Conservation (phyloP, 345 rosid species). For the Acer negundo region DNA sequence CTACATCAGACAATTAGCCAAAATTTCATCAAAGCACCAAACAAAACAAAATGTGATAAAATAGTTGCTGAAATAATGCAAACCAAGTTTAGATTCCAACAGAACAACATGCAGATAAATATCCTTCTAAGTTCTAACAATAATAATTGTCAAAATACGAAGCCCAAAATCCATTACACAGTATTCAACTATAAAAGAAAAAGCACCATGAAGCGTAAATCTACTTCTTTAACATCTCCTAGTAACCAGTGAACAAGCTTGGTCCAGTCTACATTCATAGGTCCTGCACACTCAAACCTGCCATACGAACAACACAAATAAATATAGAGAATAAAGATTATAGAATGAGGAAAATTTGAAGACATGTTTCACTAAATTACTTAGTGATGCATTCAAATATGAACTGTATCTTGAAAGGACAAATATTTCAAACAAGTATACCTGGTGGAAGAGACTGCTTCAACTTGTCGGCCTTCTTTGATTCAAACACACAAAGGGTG, state of each 20-base stretch:
- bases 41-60: background rate
- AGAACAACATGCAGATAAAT: slow-evolving; percentile 2
- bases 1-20: background rate
- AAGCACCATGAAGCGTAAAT: background rate
- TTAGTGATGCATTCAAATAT: background rate
- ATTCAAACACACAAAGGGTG: slow-evolving; percentile 84
- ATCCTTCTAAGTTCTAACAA: background rate
- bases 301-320: background rate
- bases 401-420: background rate
- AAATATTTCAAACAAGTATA: slow-evolving; percentile 9
- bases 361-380: background rate
- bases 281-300: slow-evolving; percentile 88
- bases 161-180: background rate
- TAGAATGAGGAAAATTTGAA: background rate
- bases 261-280: slow-evolving; percentile 32
- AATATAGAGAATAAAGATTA: background rate
- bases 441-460: slow-evolving; percentile 99
- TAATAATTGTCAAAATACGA: background rate
- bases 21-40: background rate
- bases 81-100: slow-evolving; percentile 7
- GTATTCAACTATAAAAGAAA: slow-evolving; percentile 4
- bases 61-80: background rate
- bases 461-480: slow-evolving; percentile 92
- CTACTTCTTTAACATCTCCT: slow-evolving; percentile 4
- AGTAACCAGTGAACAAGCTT: background rate